Evolutionary conservation across 2,329 filamentous ascomycete genomes (phyloP).

Genomic region (Trichoderma asperellum): DNA sequence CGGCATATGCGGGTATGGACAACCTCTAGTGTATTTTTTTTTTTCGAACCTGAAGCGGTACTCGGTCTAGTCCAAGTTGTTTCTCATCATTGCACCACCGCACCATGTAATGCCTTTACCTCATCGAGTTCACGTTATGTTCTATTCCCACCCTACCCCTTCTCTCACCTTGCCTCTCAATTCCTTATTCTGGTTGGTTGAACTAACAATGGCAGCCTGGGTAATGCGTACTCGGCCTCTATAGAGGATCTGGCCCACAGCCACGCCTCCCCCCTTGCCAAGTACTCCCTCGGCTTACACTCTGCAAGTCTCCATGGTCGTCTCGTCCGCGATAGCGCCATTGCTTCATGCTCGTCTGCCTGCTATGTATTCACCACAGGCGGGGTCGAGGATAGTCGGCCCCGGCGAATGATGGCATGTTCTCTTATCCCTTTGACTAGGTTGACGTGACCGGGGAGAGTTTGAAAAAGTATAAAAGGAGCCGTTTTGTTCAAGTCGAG

Average conservation of each 20-base stretch:
- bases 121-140: constrained; percentile 28
- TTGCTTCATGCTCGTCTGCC: constrained; percentile 42
- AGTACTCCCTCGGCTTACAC: constrained; percentile 41
- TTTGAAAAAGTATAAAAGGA: constrained; percentile 67
- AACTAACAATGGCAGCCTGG: constrained; percentile 19
- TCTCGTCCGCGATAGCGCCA: constrained; percentile 39
- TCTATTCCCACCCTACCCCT: constrained; percentile 34
- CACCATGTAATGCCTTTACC: constrained; percentile 27
- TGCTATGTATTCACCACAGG: constrained; percentile 39
- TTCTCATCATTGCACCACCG: constrained; percentile 29
- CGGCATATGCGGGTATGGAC: constrained; percentile 23
- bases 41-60: constrained; percentile 13
- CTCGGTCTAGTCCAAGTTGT: constrained; percentile 9
- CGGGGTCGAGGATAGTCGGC: constrained; percentile 46
- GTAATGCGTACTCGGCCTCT: constrained; percentile 11
- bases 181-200: constrained; percentile 29
- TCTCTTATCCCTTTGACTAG: constrained; percentile 48
- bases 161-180: constrained; percentile 25
- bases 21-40: constrained; percentile 17
- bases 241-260: constrained; percentile 32
- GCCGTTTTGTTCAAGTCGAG: constrained; percentile 51
- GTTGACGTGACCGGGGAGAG: constrained; percentile 42
- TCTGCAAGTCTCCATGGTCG: constrained; percentile 43
- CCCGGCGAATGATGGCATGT: constrained; percentile 50
- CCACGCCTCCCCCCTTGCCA: constrained; percentile 33